A percentile compares a stretch with the other conserved stretches of the same genome.
These are phyloP conservation scores for Saccharomycopsis microspora DNA, from an alignment of 805 yeast genomes.

Conservation along the genomic window DNA sequence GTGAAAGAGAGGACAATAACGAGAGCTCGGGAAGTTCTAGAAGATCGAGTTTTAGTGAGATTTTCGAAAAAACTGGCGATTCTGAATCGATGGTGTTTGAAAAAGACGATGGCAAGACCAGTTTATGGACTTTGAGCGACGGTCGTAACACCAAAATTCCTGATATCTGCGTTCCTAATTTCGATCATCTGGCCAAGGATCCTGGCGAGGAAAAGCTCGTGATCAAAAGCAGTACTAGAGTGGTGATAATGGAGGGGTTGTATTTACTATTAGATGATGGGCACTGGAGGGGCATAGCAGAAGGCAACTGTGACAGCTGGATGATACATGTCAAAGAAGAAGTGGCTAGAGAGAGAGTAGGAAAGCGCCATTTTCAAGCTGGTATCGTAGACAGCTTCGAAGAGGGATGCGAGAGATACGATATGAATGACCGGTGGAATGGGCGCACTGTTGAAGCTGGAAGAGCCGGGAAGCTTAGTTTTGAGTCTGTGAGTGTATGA, in stretches of 20 bases:
- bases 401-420: conserved; percentile 30
- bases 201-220: conserved; percentile 46
- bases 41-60: neutral
- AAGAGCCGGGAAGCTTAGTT: too few species aligned
- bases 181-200: conserved; percentile 65
- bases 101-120: neutral
- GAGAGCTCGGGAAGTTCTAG: neutral
- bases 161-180: conserved; percentile 47
- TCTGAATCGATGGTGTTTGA: neutral
- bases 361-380: conserved; percentile 51
- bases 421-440: conserved; percentile 10
- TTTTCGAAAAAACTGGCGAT: neutral
- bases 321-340: conserved; percentile 36
- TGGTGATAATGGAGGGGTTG: conserved; percentile 66
- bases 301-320: conserved; percentile 32
- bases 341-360: conserved; percentile 44
- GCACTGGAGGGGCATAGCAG: conserved; percentile 42
- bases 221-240: conserved; percentile 34
- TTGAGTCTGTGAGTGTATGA: too few species aligned
- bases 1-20: neutral
- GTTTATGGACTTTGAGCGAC: neutral
- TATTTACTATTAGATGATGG: conserved; percentile 50
- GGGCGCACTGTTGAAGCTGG: neutral
- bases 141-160: conserved; percentile 21
- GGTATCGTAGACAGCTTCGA: conserved; percentile 37